A percentile compares a stretch with the other conserved stretches of the same genome.
phyloP scores from a whole-genome alignment of 768 basidiomycete species.

The Termitomyces sp. region DNA sequence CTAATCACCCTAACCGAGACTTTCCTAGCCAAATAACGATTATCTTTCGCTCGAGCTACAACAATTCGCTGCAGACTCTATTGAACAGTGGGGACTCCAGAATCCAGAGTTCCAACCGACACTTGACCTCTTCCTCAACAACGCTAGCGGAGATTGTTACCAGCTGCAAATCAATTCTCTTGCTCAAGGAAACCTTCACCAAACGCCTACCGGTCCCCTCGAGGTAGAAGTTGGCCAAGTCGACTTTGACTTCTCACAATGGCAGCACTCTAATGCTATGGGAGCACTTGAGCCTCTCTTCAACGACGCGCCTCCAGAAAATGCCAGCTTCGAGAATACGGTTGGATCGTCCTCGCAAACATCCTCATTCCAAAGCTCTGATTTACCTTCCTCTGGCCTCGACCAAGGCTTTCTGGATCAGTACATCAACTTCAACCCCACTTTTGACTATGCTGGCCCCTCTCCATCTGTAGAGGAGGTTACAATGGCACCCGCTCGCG shows the following conservation, averaged over 20 bases:
- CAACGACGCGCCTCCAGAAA: neutral
- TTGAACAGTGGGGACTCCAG: conserved; percentile 2
- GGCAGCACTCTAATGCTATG: conserved; percentile 1
- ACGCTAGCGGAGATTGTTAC: conserved; percentile 8
- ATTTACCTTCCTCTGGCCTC: neutral
- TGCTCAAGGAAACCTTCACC: conserved; percentile 1
- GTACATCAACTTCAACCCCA: conserved; percentile 27
- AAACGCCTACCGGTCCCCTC: conserved; percentile 8
- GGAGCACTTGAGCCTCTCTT: conserved; percentile 3
- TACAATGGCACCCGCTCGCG: conserved; percentile 15
- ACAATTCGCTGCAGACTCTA: conserved; percentile 10
- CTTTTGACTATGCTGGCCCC: conserved; percentile 9
- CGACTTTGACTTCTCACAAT: conserved; percentile 10
- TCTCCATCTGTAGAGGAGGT: conserved; percentile 12
- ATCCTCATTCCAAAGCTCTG: conserved; percentile 1
- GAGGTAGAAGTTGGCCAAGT: conserved; percentile 12
- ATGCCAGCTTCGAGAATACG: conserved; percentile 4
- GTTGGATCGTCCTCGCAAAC: conserved; percentile 9
- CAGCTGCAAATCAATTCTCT: conserved; percentile 10
- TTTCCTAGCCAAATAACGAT: conserved; percentile 2
- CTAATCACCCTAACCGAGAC: neutral
- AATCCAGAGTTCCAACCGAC: conserved; percentile 11
- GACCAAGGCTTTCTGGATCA: conserved; percentile 20
- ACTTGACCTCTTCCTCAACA: conserved; percentile 11
- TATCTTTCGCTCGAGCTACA: conserved; percentile 7